These are phyloP conservation scores for Pichia kudriavzevii DNA, from an alignment of 1,139 yeast genomes.

Conservation along the genomic window DNA sequence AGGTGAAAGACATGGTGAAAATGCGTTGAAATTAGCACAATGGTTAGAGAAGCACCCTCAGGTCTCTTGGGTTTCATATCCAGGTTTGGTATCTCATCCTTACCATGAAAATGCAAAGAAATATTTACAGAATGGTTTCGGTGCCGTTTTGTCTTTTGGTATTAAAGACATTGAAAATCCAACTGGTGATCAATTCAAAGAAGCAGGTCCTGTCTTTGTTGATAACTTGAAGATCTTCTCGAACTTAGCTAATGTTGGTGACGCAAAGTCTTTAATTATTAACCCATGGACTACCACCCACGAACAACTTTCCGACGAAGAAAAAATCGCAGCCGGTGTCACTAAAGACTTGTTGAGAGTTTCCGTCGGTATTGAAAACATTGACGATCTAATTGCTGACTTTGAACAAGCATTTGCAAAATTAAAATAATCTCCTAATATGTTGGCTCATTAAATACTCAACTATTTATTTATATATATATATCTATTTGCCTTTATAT, in stretches of 20 bases:
- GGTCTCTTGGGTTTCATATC: constrained; percentile 85
- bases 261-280: constrained; percentile 86
- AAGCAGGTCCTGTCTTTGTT: constrained; percentile 75
- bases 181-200: constrained; percentile 46
- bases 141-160: constrained; percentile 85
- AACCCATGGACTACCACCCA: constrained; percentile 96
- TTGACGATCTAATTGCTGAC: constrained; percentile 82
- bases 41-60: constrained; percentile 65
- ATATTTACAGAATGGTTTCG: constrained; percentile 70
- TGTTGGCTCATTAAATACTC: background rate
- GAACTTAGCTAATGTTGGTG: constrained; percentile 95
- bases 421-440: constrained; percentile 5
- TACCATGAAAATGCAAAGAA: constrained; percentile 78
- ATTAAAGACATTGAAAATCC: constrained; percentile 55
- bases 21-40: constrained; percentile 75
- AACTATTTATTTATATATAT: background rate
- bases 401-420: constrained; percentile 67
- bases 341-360: constrained; percentile 81
- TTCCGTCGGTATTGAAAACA: constrained; percentile 82
- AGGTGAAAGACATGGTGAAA: constrained; percentile 83
- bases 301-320: constrained; percentile 78
- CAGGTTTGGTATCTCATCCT: constrained; percentile 79
- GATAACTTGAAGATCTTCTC: constrained; percentile 78
- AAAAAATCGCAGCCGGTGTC: constrained; percentile 77
- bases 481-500: background rate